phyloP scores from a whole-genome alignment of 2,329 filamentous ascomycete species.

The Chrysoporthe puriensis region DNA sequence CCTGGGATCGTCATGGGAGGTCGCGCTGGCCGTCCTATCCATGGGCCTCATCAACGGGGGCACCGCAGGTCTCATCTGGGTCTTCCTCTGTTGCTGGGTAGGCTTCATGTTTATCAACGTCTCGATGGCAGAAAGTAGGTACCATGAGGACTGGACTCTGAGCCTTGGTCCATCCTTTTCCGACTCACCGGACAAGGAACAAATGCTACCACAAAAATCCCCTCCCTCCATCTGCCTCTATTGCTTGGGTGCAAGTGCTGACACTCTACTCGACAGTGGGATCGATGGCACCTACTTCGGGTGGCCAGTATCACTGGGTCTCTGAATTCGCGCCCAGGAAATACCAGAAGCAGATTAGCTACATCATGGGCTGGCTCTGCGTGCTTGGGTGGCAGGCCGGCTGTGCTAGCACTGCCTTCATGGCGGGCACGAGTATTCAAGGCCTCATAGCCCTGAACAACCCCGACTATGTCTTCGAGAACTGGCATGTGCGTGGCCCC shows the following conservation, averaged over 20 bases:
- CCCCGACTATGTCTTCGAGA: slow-evolving; percentile 38
- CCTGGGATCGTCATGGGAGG: slow-evolving; percentile 51
- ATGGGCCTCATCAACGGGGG: slow-evolving; percentile 46
- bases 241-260: background rate
- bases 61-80: slow-evolving; percentile 49
- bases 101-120: slow-evolving; percentile 45
- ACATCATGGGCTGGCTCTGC: slow-evolving; percentile 53
- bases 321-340: slow-evolving; percentile 54
- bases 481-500: slow-evolving; percentile 45
- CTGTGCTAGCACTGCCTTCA: slow-evolving; percentile 45
- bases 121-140: slow-evolving; percentile 54
- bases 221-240: background rate
- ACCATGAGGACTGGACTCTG: slow-evolving; percentile 39
- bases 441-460: slow-evolving; percentile 46
- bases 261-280: background rate
- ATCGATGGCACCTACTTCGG: slow-evolving; percentile 51
- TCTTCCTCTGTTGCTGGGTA: slow-evolving; percentile 43
- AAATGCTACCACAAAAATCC: background rate
- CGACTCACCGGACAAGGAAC: background rate
- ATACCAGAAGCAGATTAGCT: slow-evolving; percentile 58
- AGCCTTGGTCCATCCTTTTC: slow-evolving; percentile 9
- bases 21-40: slow-evolving; percentile 35
- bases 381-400: slow-evolving; percentile 50
- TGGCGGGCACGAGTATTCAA: slow-evolving; percentile 50
- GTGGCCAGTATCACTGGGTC: slow-evolving; percentile 63